Evolutionary conservation across 2,329 filamentous ascomycete genomes (phyloP), one percentile per base, ranked within the genome.

Genomic region (Sordariomycetes sp.): DNA sequence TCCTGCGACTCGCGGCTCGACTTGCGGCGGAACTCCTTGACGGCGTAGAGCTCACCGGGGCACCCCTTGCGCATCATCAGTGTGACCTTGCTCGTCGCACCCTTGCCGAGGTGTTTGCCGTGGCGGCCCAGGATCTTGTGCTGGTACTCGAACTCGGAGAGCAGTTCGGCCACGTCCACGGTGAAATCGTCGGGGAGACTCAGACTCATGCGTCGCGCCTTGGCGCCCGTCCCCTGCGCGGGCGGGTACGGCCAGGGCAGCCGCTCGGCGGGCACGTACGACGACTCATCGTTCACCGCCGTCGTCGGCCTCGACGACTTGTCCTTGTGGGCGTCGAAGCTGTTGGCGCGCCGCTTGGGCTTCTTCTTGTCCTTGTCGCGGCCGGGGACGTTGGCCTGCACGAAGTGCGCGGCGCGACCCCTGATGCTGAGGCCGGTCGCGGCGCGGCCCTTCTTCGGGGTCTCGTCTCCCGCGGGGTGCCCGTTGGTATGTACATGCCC

Each of bases 21-120:
- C 70, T 88, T 88, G 62, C 82, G 81, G 12, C 90, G 84, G 69
- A 95, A 96, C 66, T 94, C 89, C 73, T 96, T 96, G 64, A 95
- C 90, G 0, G 91, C 91, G 63, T 87, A 92, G 8, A 90, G 72
- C 65, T 90, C 85, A 46, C 76, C 77, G 5, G 79, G 74, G 60
- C 74, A 79, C 35, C 84, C 85, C 69, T 87, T 90, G 62, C 86
- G 81, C 59, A 78, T 78, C 88, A 96, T 94, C 60, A 93, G 78
- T 37, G 84, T 88, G 25, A 96, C 90, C 64, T 88, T 87, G 51
- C 89, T 90, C 6, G 89, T 92, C 12, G 89, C 88, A 50, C 91
- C 91, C 71, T 89, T 89, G 61, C 90, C 91, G 7, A 95, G 76
- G 61, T 86, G 81, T 72, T 88, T 90, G 46, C 87, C 86, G 65